Conservation (phyloP, 169 alveolate species). For the Amoebophrya sp. region DNA sequence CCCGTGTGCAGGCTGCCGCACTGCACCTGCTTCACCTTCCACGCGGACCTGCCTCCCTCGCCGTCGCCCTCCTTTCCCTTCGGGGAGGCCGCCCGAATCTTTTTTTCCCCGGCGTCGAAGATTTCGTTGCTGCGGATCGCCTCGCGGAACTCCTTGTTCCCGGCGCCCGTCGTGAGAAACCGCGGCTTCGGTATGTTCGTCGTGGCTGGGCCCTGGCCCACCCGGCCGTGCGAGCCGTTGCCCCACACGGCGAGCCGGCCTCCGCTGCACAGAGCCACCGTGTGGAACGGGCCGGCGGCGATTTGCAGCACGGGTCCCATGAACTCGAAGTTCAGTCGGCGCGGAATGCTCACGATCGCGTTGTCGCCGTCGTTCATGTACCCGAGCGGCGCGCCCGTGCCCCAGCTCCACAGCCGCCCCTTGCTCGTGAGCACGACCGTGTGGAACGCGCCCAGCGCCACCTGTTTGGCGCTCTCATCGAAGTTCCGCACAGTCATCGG, state of each 20-base stretch:
- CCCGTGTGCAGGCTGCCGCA: not conserved
- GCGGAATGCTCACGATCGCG: not conserved
- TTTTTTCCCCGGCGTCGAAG: too few relatives aligned
- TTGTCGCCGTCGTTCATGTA: constrained; percentile 1
- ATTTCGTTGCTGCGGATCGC: not conserved
- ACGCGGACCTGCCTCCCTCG: too few relatives aligned
- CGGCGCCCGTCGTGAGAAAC: not conserved
- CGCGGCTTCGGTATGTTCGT: not conserved
- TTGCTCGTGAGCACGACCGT: not conserved
- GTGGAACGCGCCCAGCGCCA: not conserved
- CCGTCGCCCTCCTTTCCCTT: too few relatives aligned
- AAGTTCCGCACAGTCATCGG: not conserved
- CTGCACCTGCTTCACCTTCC: not conserved
- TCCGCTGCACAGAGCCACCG: not conserved
- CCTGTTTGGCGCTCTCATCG: not conserved
- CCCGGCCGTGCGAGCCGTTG: not conserved
- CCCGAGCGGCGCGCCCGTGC: not conserved
- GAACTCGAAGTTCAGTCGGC: not conserved
- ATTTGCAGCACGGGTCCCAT: not conserved
- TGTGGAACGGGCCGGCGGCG: constrained; percentile 1
- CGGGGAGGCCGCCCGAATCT: too few relatives aligned
- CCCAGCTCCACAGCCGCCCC: not conserved
- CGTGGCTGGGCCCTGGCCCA: not conserved
- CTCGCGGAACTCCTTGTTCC: not conserved
- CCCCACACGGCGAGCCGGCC: not conserved